A percentile compares a stretch with the other conserved stretches of the same genome.
Evolutionary conservation across 345 rosid genomes (phyloP).

Genomic region (Gossypium arboreum): DNA sequence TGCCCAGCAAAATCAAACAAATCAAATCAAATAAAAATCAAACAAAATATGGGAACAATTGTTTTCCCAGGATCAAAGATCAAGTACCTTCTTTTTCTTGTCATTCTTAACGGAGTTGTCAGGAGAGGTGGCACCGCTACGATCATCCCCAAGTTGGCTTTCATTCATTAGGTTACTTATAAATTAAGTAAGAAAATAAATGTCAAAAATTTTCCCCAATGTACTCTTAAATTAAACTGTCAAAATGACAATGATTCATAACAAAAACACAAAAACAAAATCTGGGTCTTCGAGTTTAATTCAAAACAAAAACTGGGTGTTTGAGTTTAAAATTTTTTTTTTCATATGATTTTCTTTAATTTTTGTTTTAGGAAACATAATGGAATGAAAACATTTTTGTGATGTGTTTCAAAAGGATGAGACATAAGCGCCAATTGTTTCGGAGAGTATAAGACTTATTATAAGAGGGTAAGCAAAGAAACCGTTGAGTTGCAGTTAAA

Average conservation of each 20-base stretch:
- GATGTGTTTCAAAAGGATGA: conserved; percentile 41
- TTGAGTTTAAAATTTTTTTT: neutral
- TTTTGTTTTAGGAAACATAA: neutral
- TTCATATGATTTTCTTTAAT: neutral
- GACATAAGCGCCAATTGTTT: conserved; percentile 65
- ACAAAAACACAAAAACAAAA: neutral
- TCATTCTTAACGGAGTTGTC: conserved; percentile 52
- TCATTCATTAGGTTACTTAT: conserved; percentile 23
- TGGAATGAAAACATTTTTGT: neutral
- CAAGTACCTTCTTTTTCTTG: conserved; percentile 64
- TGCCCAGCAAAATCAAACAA: neutral
- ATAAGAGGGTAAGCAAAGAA: conserved; percentile 11
- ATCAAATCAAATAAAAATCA: neutral
- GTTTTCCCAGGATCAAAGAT: conserved; percentile 17
- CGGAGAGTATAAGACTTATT: conserved; percentile 36
- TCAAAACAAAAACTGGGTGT: conserved; percentile 9
- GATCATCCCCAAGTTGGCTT: conserved; percentile 29
- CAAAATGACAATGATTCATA: neutral
- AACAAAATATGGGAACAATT: neutral
- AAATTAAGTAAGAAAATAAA: neutral
- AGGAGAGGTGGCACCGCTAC: conserved; percentile 15
- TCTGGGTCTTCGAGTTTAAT: conserved; percentile 11
- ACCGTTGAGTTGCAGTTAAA: conserved; percentile 7
- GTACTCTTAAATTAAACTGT: neutral
- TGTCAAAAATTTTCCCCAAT: neutral